Base-by-base conservation (phyloP, 352 stramenopile genomes). In the Pythium pyrilobum region DNA sequence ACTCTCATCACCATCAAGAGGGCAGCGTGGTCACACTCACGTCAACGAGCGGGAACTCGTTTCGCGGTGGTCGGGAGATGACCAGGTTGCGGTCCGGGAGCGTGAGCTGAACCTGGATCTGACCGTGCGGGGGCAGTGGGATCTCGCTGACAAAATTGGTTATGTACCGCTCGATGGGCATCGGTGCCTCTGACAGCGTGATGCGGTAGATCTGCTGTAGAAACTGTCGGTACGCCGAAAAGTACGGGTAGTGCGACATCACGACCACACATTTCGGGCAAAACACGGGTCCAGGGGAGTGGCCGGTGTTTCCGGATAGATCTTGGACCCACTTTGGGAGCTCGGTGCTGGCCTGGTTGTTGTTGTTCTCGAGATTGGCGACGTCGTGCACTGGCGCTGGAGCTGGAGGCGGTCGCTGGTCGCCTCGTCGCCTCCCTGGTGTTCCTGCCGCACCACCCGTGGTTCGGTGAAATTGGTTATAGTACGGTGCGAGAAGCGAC, bases 81-180 rank as follows among this genome's bases (percentile, higher is more conserved):
- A 83, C 73, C 24, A 97, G 42, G 39, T 86, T 93, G n/a, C 81
- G 67, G 64, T 97, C 83, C 46, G 92, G 69, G 10, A 96, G 64
- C 4, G 85, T 80, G 49, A 96, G 84, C 53, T 96, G 77, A 1
- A 98, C 92, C 74, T 96, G 77, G 27, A 97, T 89, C 56, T 93
- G 79, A 5, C 82, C 80, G 6, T 78, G 94, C 5, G 96, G 95
- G 7, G 96, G 96, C 28, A 98, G 71, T 12, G 96, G 96, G 25
- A 98, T 93, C 73, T 99, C 96, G 34, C 72, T 76, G 44, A 97
- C 90, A 66, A 99, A 98, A 60, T 99, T 99, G 13, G 83, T 72
- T 51, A 99, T 97, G 63, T 99, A 99, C 34, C 95, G 69, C 66
- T 99, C 96, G 32, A 99, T 89, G 0, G 96, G 96, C 60, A 98